phyloP scores from a whole-genome alignment of 331 rosid species.

The Malus hybrid region DNA sequence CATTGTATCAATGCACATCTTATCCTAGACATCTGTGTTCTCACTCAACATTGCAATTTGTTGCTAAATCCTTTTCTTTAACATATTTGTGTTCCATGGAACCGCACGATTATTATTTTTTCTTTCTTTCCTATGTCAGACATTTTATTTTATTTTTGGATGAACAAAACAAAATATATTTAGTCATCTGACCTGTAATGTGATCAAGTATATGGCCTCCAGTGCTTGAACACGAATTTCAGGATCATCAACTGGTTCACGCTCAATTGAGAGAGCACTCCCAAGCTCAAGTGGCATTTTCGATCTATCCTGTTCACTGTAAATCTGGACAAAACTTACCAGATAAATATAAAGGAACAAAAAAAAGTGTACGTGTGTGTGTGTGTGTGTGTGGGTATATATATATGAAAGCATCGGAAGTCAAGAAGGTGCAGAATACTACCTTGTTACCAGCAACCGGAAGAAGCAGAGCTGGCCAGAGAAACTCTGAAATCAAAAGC shows the following conservation, averaged over 20 bases:
- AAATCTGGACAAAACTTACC: slow-evolving; percentile 41
- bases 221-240: slow-evolving; percentile 73
- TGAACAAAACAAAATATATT: not conserved
- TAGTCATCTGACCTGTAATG: slow-evolving; percentile 53
- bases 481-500: slow-evolving; percentile 89
- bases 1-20: not conserved
- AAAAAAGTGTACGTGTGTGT: too few species aligned
- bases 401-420: not conserved
- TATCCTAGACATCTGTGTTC: not conserved
- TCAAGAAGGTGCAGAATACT: slow-evolving; percentile 8
- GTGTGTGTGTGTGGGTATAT: not conserved
- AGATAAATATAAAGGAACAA: slow-evolving; percentile 4
- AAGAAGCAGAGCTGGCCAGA: slow-evolving; percentile 95
- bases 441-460: slow-evolving; percentile 97
- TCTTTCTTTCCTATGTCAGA: not conserved
- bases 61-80: not conserved
- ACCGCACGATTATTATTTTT: too few species aligned
- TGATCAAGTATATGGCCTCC: slow-evolving; percentile 86
- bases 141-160: not conserved
- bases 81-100: not conserved
- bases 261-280: slow-evolving; percentile 83
- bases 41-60: not conserved
- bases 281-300: slow-evolving; percentile 95
- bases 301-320: slow-evolving; percentile 58
- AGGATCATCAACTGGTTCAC: slow-evolving; percentile 69